Base-by-base conservation (phyloP, 495 filamentous ascomycete genomes). In the Aspergillus coremiiformis region DNA sequence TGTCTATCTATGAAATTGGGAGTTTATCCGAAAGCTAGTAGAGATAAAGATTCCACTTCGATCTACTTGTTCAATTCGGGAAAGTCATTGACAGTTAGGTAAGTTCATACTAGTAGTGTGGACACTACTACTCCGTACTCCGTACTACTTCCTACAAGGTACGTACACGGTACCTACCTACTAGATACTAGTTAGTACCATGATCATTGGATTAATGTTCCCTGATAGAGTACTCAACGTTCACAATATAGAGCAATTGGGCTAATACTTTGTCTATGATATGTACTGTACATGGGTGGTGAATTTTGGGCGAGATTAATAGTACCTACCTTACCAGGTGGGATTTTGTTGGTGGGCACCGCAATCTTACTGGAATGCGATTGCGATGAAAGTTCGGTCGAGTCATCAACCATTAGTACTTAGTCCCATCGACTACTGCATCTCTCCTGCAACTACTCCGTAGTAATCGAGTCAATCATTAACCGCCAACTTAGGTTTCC, bases 341-440 rank as follows among this genome's bases (percentile, higher is more conserved):
- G 29, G 11, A 9, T 32, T 12, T 8, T 35, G 32, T n/a, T 1
- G n/a, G 32, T 15, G 32, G 32, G 32, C 10, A 35, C 32, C 14
- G 12, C 32, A 35, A 35, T 14, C 12, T 3, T 12, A 35, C 12
- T 35, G n/a, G 24, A 35, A 35, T 4, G 24, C 24, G 4, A 27
- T 27, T 5, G 7, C 8, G 3, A 20, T 41, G 37, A 41, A 21
- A 41, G 37, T 41, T 41, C 37, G 37, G 37, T 17, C 37, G 37
- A 41, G 37, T 17, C 19, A 21, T 41, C 14, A 12, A 21, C 37
- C 14, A 41, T 20, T 21, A n/a, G 2, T 22, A 8, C 27, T 32
- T 53, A 53, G 48, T 51, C 33, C 48, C 47, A 44, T 42, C 47
- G 33, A 44, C 53, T 53, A 60, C 41, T 60, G 57, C 57, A 49